Conservation (phyloP, 2,329 filamentous ascomycete genomes). For the Fonsecaea pugnacius region DNA sequence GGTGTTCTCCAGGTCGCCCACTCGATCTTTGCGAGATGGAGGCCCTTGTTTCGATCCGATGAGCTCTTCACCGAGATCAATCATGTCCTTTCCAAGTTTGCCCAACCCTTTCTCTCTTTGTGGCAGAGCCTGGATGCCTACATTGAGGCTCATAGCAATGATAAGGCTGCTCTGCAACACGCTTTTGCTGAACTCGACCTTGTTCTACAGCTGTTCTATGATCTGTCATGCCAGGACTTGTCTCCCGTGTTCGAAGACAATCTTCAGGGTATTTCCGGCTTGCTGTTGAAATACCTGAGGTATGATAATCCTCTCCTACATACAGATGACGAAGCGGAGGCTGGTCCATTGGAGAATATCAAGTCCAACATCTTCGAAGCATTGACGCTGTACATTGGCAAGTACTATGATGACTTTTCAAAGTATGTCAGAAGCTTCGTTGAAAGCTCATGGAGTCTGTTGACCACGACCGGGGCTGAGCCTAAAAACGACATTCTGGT, state of each 20-base stretch:
- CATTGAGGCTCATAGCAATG: slow-evolving; percentile 74
- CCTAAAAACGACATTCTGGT: slow-evolving; percentile 94
- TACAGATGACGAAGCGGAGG: slow-evolving; percentile 87
- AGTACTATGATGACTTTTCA: slow-evolving; percentile 94
- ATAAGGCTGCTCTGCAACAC: slow-evolving; percentile 73
- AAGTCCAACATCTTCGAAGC: slow-evolving; percentile 94
- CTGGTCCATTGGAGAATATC: slow-evolving; percentile 80
- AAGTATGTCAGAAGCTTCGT: slow-evolving; percentile 81
- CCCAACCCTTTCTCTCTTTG: slow-evolving; percentile 78
- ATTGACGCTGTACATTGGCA: slow-evolving; percentile 86
- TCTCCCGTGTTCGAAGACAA: slow-evolving; percentile 94
- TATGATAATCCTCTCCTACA: slow-evolving; percentile 84
- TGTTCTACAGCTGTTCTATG: slow-evolving; percentile 89
- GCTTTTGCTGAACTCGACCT: slow-evolving; percentile 86
- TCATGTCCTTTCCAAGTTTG: slow-evolving; percentile 87
- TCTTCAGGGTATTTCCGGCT: slow-evolving; percentile 71
- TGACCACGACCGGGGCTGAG: slow-evolving; percentile 83
- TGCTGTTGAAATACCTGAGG: slow-evolving; percentile 89
- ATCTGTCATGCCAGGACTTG: slow-evolving; percentile 95
- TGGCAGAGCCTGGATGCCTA: slow-evolving; percentile 57
- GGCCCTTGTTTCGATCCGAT: slow-evolving; percentile 90
- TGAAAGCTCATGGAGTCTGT: slow-evolving; percentile 83
- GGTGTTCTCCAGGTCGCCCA: slow-evolving; percentile 96
- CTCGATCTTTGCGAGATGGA: slow-evolving; percentile 96
- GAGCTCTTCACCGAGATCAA: slow-evolving; percentile 94